Evolutionary conservation across 805 yeast species (phyloP), one percentile per base, ranked within the genome.

Genomic region (Zygoascus bituminiphila): DNA sequence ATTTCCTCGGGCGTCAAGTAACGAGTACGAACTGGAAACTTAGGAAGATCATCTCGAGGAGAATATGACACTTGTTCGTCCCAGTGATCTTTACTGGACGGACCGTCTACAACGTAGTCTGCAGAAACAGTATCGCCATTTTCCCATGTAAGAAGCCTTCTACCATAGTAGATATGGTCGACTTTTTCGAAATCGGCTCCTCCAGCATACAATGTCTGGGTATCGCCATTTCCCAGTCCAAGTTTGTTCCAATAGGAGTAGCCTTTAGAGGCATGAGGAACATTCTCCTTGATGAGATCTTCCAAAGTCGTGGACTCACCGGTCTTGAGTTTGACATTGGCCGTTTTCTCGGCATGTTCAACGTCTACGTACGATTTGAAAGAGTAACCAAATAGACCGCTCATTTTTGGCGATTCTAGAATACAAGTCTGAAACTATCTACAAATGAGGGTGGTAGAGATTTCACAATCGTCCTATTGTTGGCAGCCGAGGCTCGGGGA

Each of bases 181-280:
- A 64, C 63, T 38, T 69, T 67, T n/a, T 77, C 69, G 49, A 75
- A 74, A 48, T 73, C 73, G 35, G 78, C 76, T 20, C 72, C 64
- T 2, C 82, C 76, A 42, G 89, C 78, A 59, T 78, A 81, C 61
- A 83, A 60, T 1, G 96, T 88, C 64, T 89, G 96, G 23, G 86
- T 65, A 48, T 82, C 75, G 21, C 96, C 96, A 51, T 79, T 79
- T 62, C 78, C 78, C 24, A 83, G 62, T 2, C 75, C 64, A 6
- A 93, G 93, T 52, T 78, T 75, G 61, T 82, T 68, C 62, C 77
- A 66, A 55, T 82, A 73, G 56, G 71, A 71, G 36, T 78, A 61
- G 6, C 73, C 73, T 43, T 76, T 59, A 33, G 62, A 61, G 49
- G 81, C 70, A 8, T 68, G 77, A 0, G 81, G 78, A 4, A 74